phyloP scores from a whole-genome alignment of 192 early-diverging fungal species.

The Geranomyces michiganensis region DNA sequence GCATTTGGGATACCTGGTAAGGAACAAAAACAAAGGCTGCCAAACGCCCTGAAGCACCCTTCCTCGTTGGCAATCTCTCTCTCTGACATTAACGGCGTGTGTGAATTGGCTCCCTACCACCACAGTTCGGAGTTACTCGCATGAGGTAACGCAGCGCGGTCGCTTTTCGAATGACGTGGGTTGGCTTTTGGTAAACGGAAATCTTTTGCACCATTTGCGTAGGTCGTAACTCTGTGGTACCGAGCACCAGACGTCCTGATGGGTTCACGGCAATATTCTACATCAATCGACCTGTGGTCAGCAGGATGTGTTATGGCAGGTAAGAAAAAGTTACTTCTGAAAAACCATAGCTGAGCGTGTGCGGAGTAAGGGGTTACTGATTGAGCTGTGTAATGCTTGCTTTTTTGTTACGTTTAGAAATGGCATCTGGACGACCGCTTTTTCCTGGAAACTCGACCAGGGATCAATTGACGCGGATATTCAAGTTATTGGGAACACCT shows the following conservation, averaged over 20 bases:
- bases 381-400: too few species aligned
- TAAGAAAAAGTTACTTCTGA: too few species aligned
- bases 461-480: constrained; percentile 89
- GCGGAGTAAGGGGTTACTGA: too few species aligned
- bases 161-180: too few species aligned
- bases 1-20: constrained; percentile 91
- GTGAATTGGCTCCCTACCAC: too few species aligned
- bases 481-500: constrained; percentile 83
- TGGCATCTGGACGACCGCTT: constrained; percentile 74
- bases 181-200: too few species aligned
- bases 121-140: constrained; percentile 66
- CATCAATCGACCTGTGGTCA: constrained; percentile 96
- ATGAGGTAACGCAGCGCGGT: constrained; percentile 64
- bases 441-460: constrained; percentile 87
- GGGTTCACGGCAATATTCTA: constrained; percentile 90
- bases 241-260: constrained; percentile 92
- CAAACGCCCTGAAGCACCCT: too few species aligned
- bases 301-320: constrained; percentile 90
- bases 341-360: too few species aligned
- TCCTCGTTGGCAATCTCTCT: too few species aligned
- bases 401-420: too few species aligned
- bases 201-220: too few species aligned
- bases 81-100: too few species aligned
- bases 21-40: not conserved
- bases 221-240: constrained; percentile 97